These are phyloP conservation scores for Centella asiatica DNA, from an alignment of 129 eudicot genomes.

Conservation along the genomic window DNA sequence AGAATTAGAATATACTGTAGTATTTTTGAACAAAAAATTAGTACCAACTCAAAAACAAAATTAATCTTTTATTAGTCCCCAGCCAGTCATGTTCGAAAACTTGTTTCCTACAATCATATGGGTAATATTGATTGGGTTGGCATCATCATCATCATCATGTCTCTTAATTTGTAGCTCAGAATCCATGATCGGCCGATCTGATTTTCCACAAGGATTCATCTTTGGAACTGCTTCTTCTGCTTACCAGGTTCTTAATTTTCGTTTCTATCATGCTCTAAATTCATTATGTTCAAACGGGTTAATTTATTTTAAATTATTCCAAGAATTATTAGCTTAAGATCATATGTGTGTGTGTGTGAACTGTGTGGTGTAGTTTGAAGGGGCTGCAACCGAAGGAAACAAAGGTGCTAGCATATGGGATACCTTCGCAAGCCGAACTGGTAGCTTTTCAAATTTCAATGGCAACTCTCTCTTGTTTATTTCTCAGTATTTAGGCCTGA, in stretches of 20 bases:
- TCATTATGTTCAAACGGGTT: background rate
- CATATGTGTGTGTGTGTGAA: background rate
- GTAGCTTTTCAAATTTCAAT: conserved; percentile 17
- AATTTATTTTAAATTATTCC: background rate
- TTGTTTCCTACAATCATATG: too few relatives aligned
- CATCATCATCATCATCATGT: too few relatives aligned
- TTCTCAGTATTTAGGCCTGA: background rate
- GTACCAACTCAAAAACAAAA: too few relatives aligned
- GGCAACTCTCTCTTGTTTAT: background rate
- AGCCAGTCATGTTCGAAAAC: too few relatives aligned
- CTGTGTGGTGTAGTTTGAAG: conserved; percentile 65
- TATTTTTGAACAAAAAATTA: too few relatives aligned
- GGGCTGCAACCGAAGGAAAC: conserved; percentile 90
- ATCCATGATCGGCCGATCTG: conserved; percentile 46
- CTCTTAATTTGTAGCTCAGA: conserved; percentile 16
- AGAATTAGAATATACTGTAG: too few relatives aligned
- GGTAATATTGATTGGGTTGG: background rate
- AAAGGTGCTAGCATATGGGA: conserved; percentile 94
- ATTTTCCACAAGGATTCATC: conserved; percentile 64
- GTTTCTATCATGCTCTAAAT: conserved; percentile 3
- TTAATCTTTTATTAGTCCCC: too few relatives aligned
- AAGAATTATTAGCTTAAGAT: background rate
- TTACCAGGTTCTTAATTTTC: conserved; percentile 45
- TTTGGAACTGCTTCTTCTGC: conserved; percentile 97
- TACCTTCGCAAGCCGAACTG: conserved; percentile 62